A percentile compares a stretch with the other conserved stretches of the same genome.
Conservation (phyloP, 257 asterid species). For the Solanum bukasovii region DNA sequence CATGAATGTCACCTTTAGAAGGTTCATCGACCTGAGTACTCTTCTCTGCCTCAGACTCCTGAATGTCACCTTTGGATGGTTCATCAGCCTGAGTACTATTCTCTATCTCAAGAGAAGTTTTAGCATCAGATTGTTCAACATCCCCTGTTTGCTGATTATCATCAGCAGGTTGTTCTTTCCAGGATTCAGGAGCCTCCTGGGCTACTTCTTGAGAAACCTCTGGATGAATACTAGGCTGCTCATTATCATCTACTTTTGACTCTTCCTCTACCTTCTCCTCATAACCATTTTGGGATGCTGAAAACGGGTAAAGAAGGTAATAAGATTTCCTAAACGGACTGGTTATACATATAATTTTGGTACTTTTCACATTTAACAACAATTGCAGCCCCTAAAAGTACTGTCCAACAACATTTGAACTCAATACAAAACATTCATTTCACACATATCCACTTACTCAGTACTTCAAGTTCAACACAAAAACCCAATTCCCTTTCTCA, state of each 20-base stretch:
- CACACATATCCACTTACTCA: background rate
- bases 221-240: constrained; percentile 10
- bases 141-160: constrained; percentile 8
- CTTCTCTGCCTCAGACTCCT: background rate
- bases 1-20: constrained; percentile 18
- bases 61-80: constrained; percentile 20
- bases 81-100: constrained; percentile 9
- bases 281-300: constrained; percentile 20
- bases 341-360: background rate
- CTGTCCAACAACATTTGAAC: background rate
- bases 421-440: background rate
- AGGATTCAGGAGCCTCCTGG: constrained; percentile 10
- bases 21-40: constrained; percentile 7
- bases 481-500: background rate
- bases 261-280: constrained; percentile 10
- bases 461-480: background rate
- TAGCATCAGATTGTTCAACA: constrained; percentile 12
- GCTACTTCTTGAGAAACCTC: constrained; percentile 25
- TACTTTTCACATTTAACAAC: background rate
- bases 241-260: constrained; percentile 11
- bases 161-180: constrained; percentile 14
- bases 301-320: background rate
- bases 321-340: background rate
- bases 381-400: background rate
- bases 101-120: constrained; percentile 20